Evolutionary conservation across 805 yeast genomes (phyloP).

Genomic region (Zygosaccharomyces pseudorouxii): DNA sequence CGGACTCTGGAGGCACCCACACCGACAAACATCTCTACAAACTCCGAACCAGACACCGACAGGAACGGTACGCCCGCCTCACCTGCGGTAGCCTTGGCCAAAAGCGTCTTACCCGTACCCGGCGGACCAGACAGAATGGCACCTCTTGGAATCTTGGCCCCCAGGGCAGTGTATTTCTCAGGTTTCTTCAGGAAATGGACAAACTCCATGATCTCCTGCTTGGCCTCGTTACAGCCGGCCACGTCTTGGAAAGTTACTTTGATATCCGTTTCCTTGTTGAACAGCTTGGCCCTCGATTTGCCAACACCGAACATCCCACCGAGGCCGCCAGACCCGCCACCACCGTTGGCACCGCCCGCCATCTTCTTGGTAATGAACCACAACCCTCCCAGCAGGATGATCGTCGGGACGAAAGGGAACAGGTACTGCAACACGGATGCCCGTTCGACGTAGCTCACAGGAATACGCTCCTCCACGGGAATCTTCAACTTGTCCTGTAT

Average conservation of each 20-base stretch:
- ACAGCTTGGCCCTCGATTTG: conserved; percentile 71
- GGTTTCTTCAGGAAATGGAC: conserved; percentile 86
- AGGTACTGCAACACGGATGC: conserved; percentile 59
- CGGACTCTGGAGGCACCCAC: conserved; percentile 95
- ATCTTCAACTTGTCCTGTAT: conserved; percentile 68
- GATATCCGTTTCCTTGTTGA: conserved; percentile 78
- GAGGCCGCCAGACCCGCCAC: conserved; percentile 51
- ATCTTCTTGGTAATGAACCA: conserved; percentile 42
- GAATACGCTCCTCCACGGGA: conserved; percentile 66
- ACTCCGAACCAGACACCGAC: conserved; percentile 89
- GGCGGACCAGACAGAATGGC: conserved; percentile 94
- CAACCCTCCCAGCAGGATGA: conserved; percentile 73
- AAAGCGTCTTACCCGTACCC: conserved; percentile 91
- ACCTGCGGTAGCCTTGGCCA: conserved; percentile 95
- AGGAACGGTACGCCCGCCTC: conserved; percentile 93
- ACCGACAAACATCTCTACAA: conserved; percentile 96
- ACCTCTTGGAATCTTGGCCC: conserved; percentile 94
- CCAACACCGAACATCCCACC: conserved; percentile 75
- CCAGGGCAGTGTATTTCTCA: conserved; percentile 73
- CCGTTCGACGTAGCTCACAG: conserved; percentile 68
- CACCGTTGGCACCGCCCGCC: conserved; percentile 32
- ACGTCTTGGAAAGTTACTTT: conserved; percentile 82
- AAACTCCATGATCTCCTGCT: conserved; percentile 93
- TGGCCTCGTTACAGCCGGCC: conserved; percentile 93
- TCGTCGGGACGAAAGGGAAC: conserved; percentile 74